A percentile compares a stretch with the other conserved stretches of the same genome.
phyloP scores from a whole-genome alignment of 306 rosid genomes.

The Cucumis sativus region Cucumber_9930_V3 NC_026658.2:9803501-9804000 shows the following conservation, averaged over 20 bases:
- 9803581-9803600: neutral
- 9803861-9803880: neutral
- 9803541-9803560: neutral
- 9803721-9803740: neutral
- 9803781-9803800: neutral
- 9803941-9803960: neutral
- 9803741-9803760: neutral
- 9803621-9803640: neutral
- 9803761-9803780: neutral
- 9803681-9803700: neutral
- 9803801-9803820: neutral
- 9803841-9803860: neutral
- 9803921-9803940: neutral
- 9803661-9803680: neutral
- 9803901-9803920: neutral
- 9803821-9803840: neutral
- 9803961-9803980: neutral
- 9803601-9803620: neutral
- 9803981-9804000: neutral
- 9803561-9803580: neutral
- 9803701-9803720: neutral
- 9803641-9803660: neutral
- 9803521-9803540: neutral
- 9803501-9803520: too few species aligned
- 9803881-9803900: neutral